Base-by-base conservation (phyloP, 2,329 filamentous ascomycete species). In the Paecilomyces niveus region DNA sequence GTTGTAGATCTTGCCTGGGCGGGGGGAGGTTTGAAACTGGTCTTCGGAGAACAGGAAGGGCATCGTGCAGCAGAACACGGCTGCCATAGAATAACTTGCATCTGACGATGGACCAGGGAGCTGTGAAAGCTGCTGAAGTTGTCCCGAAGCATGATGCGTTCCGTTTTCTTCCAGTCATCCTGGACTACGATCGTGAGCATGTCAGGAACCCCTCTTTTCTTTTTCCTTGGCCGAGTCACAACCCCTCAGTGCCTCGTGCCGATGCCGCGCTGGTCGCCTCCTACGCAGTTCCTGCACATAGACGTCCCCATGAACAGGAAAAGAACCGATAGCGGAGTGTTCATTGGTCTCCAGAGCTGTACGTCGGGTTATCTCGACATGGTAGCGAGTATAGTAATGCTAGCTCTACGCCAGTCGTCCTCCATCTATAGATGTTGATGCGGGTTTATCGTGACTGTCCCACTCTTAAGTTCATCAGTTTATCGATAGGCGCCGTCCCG, bases 241-340 rank as follows among this genome's bases (percentile, higher is more conserved):
- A 52, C 50, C 50, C 50, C 50, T 52, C 50, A 52, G 50, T 52
- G 50, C 50, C 50, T 52, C 50, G 50, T 52, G 49, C 49, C 49
- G 13, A 15, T 51, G 50, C 50, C 50, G 50, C 50, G 9, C 50
- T 21, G n/a, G 35, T 45, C 11, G 35, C 35, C 18, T 18, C 5
- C 13, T 45, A 13, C 13, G 35, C 18, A 45, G 35, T 45, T 18
- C 26, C 26, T 29, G 26, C 26, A 29, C 26, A 29, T 29, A 29
- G 26, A 7, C 26, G 26, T 29, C 7, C 26, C 5, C 26, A 5
- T 29, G 35, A n/a, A n/a, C 13, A 39, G 35, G 13, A n/a, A n/a
- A 39, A 39, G 35, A 13, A 39, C 13, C 13, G 35, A 39, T 39
- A 8, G n/a, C 39, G 2, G 8, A 18, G 15, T 21, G 39, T 3